A percentile compares a stretch with the other conserved stretches of the same genome.
Conservation (phyloP, 1,139 yeast genomes). For the Kodamaea derodonti region DNA sequence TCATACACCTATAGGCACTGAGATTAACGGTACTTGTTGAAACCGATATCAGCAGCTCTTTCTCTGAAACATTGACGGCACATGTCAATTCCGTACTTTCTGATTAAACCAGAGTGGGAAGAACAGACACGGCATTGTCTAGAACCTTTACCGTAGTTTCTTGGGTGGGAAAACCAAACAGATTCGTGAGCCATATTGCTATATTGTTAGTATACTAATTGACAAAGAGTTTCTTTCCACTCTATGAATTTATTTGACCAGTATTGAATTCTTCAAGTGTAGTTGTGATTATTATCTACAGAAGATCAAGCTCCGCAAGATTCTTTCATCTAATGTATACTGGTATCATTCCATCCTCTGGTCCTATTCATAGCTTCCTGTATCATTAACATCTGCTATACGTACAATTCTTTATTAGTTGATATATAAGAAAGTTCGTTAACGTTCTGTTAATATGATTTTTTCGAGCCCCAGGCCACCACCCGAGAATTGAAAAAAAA, state of each 20-base stretch:
- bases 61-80: slow-evolving; percentile 99
- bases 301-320: no score
- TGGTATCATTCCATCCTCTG: no score
- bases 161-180: slow-evolving; percentile 99
- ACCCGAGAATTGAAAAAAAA: slow-evolving; percentile 3
- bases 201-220: slow-evolving; percentile 15
- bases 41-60: slow-evolving; percentile 98
- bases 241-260: no score
- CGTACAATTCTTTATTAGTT: slow-evolving; percentile 14
- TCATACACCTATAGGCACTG: slow-evolving; percentile 6
- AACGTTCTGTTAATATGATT: slow-evolving; percentile 3
- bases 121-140: slow-evolving; percentile 99
- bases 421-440: slow-evolving; percentile 7
- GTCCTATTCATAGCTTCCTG: background rate
- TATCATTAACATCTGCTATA: no score
- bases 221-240: no score
- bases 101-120: slow-evolving; percentile 98
- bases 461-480: slow-evolving; percentile 3
- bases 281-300: no score
- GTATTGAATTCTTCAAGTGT: no score
- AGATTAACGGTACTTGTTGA: slow-evolving; percentile 94
- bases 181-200: slow-evolving; percentile 98
- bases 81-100: slow-evolving; percentile 99
- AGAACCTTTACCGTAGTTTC: slow-evolving; percentile 99
- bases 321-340: no score